Evolutionary conservation across 257 asterid species (phyloP).

Genomic region (Solanum acaule): DNA sequence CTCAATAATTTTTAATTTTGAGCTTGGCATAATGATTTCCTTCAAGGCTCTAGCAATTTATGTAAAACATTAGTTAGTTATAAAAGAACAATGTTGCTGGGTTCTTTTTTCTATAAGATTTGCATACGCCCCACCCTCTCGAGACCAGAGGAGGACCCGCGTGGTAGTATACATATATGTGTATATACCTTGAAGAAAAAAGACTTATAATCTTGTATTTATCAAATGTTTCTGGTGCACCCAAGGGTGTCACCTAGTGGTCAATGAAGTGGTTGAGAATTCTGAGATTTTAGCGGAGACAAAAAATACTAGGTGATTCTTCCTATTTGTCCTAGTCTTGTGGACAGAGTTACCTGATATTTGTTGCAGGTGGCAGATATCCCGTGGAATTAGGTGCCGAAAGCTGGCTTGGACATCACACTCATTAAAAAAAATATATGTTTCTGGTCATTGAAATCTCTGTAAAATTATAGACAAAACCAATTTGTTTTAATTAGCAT

Average conservation of each 20-base stretch:
- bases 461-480: background rate
- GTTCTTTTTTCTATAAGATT: background rate
- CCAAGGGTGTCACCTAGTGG: background rate
- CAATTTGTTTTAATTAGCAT: background rate
- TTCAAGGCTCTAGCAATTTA: background rate
- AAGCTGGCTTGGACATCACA: no score
- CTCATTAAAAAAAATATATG: background rate
- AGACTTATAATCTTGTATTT: background rate
- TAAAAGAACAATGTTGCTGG: background rate
- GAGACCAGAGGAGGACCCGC: background rate
- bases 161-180: background rate
- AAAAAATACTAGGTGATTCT: background rate
- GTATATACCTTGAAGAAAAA: background rate
- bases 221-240: background rate
- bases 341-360: no score
- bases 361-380: background rate
- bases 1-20: background rate
- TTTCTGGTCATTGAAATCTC: background rate
- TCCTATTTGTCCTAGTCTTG: rapidly evolving
- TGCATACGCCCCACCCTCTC: background rate
- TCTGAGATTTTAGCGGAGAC: rapidly evolving
- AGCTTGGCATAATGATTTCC: background rate
- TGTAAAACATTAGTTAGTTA: background rate
- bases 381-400: rapidly evolving
- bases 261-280: no score